Conservation (phyloP, 345 rosid genomes). For the Clarkia xantiana region DNA sequence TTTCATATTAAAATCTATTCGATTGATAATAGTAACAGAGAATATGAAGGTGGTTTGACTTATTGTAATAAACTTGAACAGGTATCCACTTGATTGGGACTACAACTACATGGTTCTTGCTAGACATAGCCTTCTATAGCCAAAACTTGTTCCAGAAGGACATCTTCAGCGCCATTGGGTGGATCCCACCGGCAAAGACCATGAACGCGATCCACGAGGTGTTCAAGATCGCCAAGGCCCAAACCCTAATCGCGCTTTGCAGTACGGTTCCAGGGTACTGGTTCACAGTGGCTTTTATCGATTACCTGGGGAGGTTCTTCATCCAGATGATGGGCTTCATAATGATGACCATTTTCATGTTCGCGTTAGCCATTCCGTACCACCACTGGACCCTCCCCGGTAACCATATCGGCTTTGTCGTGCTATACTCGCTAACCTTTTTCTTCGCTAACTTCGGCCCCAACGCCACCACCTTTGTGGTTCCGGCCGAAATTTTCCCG, state of each 20-base stretch:
- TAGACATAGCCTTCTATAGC: conserved; percentile 21
- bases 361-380: conserved; percentile 33
- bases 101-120: conserved; percentile 42
- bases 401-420: conserved; percentile 36
- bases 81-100: conserved; percentile 45
- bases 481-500: conserved; percentile 66
- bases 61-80: too few relatives aligned
- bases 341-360: conserved; percentile 27
- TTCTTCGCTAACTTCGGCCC: conserved; percentile 71
- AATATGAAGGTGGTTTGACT: too few relatives aligned
- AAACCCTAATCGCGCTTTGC: conserved; percentile 42
- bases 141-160: too few relatives aligned
- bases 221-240: conserved; percentile 34
- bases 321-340: conserved; percentile 47
- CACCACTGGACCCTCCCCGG: conserved; percentile 39
- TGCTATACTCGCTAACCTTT: conserved; percentile 42
- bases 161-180: too few relatives aligned
- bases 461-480: conserved; percentile 58
- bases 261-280: conserved; percentile 22
- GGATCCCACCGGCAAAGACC: conserved; percentile 14
- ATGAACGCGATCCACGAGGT: conserved; percentile 60
- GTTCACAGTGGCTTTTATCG: conserved; percentile 28
- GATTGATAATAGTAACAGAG: too few relatives aligned
- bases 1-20: too few relatives aligned
- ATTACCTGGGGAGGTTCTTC: conserved; percentile 24